Conservation (phyloP, 352 stramenopile species). For the Blastocystis hominis region DNA sequence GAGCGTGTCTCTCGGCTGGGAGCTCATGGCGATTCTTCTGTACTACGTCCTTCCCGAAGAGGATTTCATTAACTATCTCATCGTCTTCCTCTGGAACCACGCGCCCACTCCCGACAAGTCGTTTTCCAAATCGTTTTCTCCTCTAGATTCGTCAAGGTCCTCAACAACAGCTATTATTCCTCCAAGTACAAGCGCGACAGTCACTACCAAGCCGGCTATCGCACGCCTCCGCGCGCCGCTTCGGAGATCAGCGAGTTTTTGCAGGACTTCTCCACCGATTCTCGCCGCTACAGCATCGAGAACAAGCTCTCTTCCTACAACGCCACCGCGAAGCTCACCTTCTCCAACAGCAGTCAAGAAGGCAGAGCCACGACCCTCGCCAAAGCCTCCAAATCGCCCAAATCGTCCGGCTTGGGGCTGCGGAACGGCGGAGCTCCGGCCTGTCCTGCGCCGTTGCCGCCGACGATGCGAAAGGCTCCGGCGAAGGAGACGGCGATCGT, state of each 20-base stretch:
- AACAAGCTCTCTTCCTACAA: constrained; percentile 1
- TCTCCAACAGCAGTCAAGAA: background rate
- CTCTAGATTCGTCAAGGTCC: constrained; percentile 31
- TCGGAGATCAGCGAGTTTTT: constrained; percentile 22
- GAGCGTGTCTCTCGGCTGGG: constrained; percentile 63
- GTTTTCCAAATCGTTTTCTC: background rate
- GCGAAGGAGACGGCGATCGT: constrained; percentile 33
- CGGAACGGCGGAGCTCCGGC: background rate
- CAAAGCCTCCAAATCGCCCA: background rate
- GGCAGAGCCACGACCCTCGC: no score
- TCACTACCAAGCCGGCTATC: background rate
- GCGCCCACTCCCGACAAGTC: constrained; percentile 18
- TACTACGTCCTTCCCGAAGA: constrained; percentile 64
- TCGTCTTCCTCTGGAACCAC: constrained; percentile 63
- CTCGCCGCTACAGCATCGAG: constrained; percentile 32
- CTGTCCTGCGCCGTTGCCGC: background rate
- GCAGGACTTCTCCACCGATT: background rate
- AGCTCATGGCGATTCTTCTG: constrained; percentile 64
- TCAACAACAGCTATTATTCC: constrained; percentile 51
- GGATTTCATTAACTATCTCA: constrained; percentile 65
- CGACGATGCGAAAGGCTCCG: background rate
- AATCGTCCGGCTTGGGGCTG: background rate
- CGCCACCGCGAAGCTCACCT: background rate
- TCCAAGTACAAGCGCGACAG: constrained; percentile 6
- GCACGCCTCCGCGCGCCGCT: background rate